Base-by-base conservation (phyloP, 2,329 filamentous ascomycete genomes). In the Hymenoscyphus linearis region DNA sequence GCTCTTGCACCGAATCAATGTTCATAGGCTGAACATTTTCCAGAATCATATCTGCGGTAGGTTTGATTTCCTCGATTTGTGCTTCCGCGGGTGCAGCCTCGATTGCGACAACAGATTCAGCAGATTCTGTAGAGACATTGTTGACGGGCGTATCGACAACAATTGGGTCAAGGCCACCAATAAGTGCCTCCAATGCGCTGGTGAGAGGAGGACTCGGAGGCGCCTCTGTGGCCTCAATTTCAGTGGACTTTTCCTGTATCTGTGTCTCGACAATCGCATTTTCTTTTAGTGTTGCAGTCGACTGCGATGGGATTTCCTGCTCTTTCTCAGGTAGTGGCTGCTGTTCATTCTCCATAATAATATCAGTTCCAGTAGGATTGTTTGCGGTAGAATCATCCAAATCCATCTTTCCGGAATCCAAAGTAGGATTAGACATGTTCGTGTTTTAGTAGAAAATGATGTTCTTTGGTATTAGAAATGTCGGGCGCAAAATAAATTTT, bases 131-230 rank as follows among this genome's bases (percentile, higher is more conserved):
- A 16, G 34, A n/a, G 18, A 18, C 18, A 26, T 40, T 35, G 13
- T 26, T 12, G n/a, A 40, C 36, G 12, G 22, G 18, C 14, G 25
- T 14, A 10, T 53, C 50, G 16, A 53, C 16, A 53, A 53, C 25
- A 35, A 52, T 22, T n/a, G 64, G 55, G 13, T 65, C 63, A 10
- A 70, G 63, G 14, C 67, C 65, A 16, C 68, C 69, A n/a, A 70
- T 57, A 22, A 72, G 64, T 26, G 67, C 69, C 57, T 72, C 70
- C 14, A 72, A 62, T 34, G 64, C 70, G 64, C 68, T 64, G 1
- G 69, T 71, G 18, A 72, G 61, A 26, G 63, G 66, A 18, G 62
- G 65, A 47, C 55, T 64, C 4, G 22, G 37, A 27, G 18, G 22
- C 6, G 22, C 25, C 13, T 62, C 55, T 36, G 25, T 50, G 26